Conservation (phyloP, 345 rosid genomes). For the Excoecaria cochinchinensis region DNA sequence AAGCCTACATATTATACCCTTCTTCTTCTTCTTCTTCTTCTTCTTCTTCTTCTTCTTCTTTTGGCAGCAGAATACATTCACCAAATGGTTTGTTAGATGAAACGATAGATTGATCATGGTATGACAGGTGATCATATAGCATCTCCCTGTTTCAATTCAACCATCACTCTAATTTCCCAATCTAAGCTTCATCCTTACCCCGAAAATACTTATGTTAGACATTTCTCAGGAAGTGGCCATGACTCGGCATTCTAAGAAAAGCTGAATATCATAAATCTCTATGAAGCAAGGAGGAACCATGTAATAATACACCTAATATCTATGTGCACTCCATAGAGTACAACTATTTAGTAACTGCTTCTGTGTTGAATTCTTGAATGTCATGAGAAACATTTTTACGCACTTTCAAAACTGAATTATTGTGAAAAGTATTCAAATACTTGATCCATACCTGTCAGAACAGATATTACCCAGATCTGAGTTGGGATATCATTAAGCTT, state of each 20-base stretch:
- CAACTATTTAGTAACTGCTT: not conserved
- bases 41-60: too few species aligned
- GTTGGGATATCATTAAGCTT: constrained; percentile 88
- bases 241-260: not conserved
- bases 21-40: not conserved
- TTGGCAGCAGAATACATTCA: not conserved
- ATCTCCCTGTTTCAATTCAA: not conserved
- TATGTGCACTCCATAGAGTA: not conserved
- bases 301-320: not conserved
- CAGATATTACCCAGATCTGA: constrained; percentile 93
- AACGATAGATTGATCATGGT: not conserved
- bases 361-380: not conserved
- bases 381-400: not conserved
- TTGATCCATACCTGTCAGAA: constrained; percentile 59
- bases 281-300: not conserved
- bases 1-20: not conserved
- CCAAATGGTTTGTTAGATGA: not conserved
- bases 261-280: not conserved
- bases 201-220: not conserved
- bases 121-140: not conserved
- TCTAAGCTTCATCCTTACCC: not conserved
- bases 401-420: not conserved
- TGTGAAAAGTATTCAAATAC: not conserved
- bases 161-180: not conserved
- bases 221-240: not conserved